A percentile compares a stretch with the other conserved stretches of the same genome.
Conservation (phyloP, 495 filamentous ascomycete genomes). For the Recurvomyces mirabilis region DNA sequence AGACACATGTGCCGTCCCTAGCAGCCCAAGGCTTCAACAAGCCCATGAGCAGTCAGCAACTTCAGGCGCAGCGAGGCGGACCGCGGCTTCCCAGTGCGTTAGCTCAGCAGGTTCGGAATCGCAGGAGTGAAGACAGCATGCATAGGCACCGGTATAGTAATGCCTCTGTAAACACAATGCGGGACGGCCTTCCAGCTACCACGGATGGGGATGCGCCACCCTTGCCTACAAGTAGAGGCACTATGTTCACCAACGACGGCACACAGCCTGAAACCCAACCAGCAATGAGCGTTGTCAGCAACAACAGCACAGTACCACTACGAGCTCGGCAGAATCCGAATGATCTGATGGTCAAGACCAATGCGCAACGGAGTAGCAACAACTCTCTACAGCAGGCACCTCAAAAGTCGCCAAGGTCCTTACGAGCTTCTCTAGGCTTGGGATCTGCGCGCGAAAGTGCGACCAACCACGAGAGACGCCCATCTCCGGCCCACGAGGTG, state of each 20-base stretch:
- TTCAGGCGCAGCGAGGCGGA: constrained; percentile 68
- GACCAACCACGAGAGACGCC: constrained; percentile 11
- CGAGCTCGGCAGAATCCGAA: not conserved
- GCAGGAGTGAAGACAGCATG: constrained; percentile 37
- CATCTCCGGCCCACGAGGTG: constrained; percentile 58
- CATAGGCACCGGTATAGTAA: constrained; percentile 25
- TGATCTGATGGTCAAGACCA: not conserved
- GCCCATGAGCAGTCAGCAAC: constrained; percentile 90
- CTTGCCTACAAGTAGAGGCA: constrained; percentile 17
- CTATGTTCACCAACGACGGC: constrained; percentile 8
- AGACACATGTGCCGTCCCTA: constrained; percentile 81
- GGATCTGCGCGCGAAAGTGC: constrained; percentile 26
- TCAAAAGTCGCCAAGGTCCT: constrained; percentile 9
- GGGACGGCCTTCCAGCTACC: constrained; percentile 6
- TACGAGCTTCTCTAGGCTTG: constrained; percentile 12
- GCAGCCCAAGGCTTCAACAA: constrained; percentile 86
- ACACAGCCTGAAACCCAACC: not conserved
- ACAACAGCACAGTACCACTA: constrained; percentile 11
- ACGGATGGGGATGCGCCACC: constrained; percentile 13
- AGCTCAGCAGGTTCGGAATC: constrained; percentile 31
- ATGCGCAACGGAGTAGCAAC: constrained; percentile 1
- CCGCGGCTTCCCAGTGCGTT: constrained; percentile 37
- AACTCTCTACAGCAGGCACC: not conserved
- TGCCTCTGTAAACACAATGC: constrained; percentile 17
- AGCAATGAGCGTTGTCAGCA: constrained; percentile 13